Percentiles rank a stretch among this genome's conserved stretches.
phyloP scores from a whole-genome alignment of 306 rosid genomes.

The Dryas octopetala region DNA sequence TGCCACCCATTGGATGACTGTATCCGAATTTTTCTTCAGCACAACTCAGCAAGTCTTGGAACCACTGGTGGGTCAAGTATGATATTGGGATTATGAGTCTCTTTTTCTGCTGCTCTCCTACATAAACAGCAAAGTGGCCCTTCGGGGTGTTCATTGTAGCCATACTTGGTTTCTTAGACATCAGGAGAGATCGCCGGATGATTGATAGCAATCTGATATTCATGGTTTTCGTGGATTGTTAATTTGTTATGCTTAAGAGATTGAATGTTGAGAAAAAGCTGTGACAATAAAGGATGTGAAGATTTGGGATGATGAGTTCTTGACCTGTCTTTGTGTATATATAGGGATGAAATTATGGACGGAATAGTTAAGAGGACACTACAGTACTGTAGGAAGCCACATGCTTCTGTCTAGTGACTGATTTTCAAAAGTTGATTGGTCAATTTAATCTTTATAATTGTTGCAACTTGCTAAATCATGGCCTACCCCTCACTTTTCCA shows the following conservation, averaged over 20 bases:
- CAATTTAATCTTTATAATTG: not conserved
- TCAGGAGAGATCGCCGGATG: not conserved
- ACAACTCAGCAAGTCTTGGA: slow-evolving; percentile 2
- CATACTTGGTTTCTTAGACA: not conserved
- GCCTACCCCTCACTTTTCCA: not conserved
- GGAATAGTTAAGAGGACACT: not conserved
- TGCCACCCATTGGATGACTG: slow-evolving; percentile 31
- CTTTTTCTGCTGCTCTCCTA: slow-evolving; percentile 20
- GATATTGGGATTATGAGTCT: slow-evolving; percentile 13
- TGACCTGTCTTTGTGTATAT: not conserved
- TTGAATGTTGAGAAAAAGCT: not conserved
- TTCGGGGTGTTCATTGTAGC: not conserved
- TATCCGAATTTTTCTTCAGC: slow-evolving; percentile 32
- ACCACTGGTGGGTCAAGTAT: slow-evolving; percentile 11
- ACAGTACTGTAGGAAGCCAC: not conserved
- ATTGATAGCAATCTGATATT: slow-evolving; percentile 1
- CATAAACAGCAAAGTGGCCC: slow-evolving; percentile 27
- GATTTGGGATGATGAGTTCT: not conserved
- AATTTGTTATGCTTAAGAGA: not conserved
- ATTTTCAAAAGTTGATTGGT: not conserved
- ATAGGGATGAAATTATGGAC: not conserved
- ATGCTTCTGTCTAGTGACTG: not conserved
- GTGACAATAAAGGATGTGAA: not conserved
- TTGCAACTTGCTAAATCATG: slow-evolving; percentile 16
- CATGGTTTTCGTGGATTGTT: slow-evolving; percentile 5